Conservation (phyloP, 495 filamentous ascomycete species). For the Xylaria castorea region DNA sequence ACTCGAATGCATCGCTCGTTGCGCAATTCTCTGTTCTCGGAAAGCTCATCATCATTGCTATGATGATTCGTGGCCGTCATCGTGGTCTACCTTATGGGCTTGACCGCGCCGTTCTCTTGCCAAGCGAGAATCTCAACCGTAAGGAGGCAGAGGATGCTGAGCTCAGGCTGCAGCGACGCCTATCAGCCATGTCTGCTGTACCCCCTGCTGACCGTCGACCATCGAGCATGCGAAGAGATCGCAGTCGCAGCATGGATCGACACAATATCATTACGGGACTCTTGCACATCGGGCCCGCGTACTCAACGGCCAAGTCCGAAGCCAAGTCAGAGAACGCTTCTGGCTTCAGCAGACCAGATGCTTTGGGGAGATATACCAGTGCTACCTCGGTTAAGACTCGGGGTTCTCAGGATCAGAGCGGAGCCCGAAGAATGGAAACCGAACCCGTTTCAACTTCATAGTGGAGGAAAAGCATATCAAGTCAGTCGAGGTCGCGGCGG, state of each 20-base stretch:
- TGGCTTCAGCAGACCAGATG: constrained; percentile 28
- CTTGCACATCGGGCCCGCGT: constrained; percentile 48
- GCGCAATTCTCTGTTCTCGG: constrained; percentile 77
- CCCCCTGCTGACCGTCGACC: constrained; percentile 30
- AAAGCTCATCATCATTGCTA: constrained; percentile 92
- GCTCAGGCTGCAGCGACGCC: constrained; percentile 59
- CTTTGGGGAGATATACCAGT: constrained; percentile 32
- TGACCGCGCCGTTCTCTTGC: constrained; percentile 86
- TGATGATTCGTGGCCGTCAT: constrained; percentile 92
- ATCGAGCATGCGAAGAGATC: constrained; percentile 31
- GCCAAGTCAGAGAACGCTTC: constrained; percentile 25
- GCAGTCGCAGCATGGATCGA: constrained; percentile 40
- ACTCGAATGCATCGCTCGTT: constrained; percentile 77
- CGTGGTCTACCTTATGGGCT: constrained; percentile 91
- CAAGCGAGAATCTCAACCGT: constrained; percentile 75
- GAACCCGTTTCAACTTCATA: constrained; percentile 32
- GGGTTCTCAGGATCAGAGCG: constrained; percentile 23
- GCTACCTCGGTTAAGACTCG: constrained; percentile 21
- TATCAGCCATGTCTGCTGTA: constrained; percentile 60
- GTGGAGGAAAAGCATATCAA: constrained; percentile 28
- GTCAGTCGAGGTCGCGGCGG: not conserved
- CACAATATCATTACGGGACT: constrained; percentile 43
- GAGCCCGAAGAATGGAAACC: constrained; percentile 34
- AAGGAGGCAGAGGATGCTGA: constrained; percentile 70
- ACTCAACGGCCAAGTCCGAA: constrained; percentile 31